Percentiles rank a stretch among this genome's conserved stretches.
These are phyloP conservation scores for Saccharomycopsis sp. DNA, from an alignment of 805 yeast species.

Conservation along the genomic window DNA sequence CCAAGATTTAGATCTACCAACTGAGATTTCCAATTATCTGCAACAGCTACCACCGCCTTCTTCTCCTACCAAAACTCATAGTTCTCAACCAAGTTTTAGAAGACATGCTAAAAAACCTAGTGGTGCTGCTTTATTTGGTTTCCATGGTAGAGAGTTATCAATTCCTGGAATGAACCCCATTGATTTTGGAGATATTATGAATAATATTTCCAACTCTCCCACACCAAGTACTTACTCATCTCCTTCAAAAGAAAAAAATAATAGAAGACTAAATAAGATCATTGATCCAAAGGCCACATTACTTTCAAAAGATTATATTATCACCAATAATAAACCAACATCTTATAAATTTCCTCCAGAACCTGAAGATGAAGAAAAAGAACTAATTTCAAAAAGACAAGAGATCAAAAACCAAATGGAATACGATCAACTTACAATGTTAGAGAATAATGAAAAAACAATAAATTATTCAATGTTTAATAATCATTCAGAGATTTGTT, in stretches of 20 bases:
- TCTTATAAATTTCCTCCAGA: conserved; percentile 47
- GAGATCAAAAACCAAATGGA: conserved; percentile 1
- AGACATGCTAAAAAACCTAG: conserved; percentile 53
- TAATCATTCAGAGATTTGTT: too few species aligned
- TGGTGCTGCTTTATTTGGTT: conserved; percentile 79
- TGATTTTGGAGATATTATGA: conserved; percentile 8
- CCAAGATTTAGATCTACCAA: conserved; percentile 23
- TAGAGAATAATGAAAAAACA: too few species aligned
- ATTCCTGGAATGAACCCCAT: conserved; percentile 36
- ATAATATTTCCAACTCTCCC: neutral
- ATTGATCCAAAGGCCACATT: conserved; percentile 19
- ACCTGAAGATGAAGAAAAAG: neutral
- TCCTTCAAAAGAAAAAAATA: conserved; percentile 1
- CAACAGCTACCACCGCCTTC: neutral
- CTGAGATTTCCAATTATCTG: neutral
- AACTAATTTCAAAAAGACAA: neutral
- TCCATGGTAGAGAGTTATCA: conserved; percentile 53
- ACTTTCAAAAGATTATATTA: conserved; percentile 33
- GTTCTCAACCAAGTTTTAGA: conserved; percentile 14
- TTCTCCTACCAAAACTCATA: too few species aligned
- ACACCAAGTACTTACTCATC: conserved; percentile 8
- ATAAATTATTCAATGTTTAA: neutral
- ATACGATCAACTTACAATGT: too few species aligned
- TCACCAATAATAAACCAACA: conserved; percentile 37
- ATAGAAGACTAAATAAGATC: conserved; percentile 4